Conservation (phyloP, 805 yeast genomes). For the Barnettozyma pratensis region DNA sequence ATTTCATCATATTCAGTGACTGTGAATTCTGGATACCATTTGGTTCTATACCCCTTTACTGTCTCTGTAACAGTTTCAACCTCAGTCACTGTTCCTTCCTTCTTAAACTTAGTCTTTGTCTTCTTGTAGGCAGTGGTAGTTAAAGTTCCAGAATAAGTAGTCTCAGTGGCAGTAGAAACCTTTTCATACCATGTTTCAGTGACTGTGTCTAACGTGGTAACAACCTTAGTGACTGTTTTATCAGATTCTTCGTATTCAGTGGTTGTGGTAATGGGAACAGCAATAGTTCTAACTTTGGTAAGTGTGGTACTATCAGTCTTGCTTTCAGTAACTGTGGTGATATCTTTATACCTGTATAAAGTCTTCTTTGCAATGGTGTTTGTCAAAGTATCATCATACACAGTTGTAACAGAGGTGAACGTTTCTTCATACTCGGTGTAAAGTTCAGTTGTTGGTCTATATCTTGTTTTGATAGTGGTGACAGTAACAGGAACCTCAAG, state of each 20-base stretch:
- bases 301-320: conserved; percentile 10
- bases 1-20: conserved; percentile 23
- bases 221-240: conserved; percentile 24
- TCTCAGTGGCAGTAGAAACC: conserved; percentile 8
- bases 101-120: conserved; percentile 14
- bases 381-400: conserved; percentile 14
- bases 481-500: conserved; percentile 17
- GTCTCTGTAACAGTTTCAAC: conserved; percentile 16
- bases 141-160: conserved; percentile 10
- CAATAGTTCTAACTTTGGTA: conserved; percentile 13
- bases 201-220: conserved; percentile 18
- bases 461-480: conserved; percentile 15
- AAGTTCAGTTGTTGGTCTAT: conserved; percentile 16
- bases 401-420: conserved; percentile 15
- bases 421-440: conserved; percentile 16
- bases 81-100: conserved; percentile 14
- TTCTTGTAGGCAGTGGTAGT: conserved; percentile 17
- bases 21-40: conserved; percentile 21
- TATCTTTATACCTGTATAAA: conserved; percentile 15
- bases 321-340: conserved; percentile 12
- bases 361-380: conserved; percentile 19
- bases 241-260: conserved; percentile 26
- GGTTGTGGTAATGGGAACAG: conserved; percentile 18
- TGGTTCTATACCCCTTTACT: conserved; percentile 14
- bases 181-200: conserved; percentile 14